Base-by-base conservation (phyloP, 805 yeast genomes). In the Nakazawaea ambrosiae region DNA sequence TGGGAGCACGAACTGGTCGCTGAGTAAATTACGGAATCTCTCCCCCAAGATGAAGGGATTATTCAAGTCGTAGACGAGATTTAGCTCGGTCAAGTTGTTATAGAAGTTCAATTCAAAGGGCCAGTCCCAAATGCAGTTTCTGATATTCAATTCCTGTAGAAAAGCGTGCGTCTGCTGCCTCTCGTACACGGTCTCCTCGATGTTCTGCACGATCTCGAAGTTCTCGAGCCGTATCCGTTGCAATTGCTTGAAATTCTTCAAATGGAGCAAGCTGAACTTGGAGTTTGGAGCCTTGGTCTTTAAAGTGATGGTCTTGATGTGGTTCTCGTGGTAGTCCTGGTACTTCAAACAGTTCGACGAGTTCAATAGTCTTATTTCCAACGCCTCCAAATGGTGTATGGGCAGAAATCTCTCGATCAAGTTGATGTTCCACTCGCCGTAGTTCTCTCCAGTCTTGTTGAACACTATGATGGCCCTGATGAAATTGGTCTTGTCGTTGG, bases 61-160 rank as follows among this genome's bases (percentile, higher is more conserved):
- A 10, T 53, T 27, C 9, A 19, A 17, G 17, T 39, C 45, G 36
- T 60, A 61, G 1, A 40, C 44, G 17, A 61, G 43, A 10, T 43
- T 45, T 18, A 60, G 39, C n/a, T 41, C 39, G 15, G 44, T 47
- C 33, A 58, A 47, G 16, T 45, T 45, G 14, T 44, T 41, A 5
- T 57, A 58, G 37, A 57, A 57, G 23, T 46, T 47, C 31, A 73
- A 49, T 15, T 63, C 58, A 46, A 74, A 74, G 1, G 81, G 81
- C 43, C 71, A 75, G 41, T 69, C 70, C 80, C 81, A 75, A 2
- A 68, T 64, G 50, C 81, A 75, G 43, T 73, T 61, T 11, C 49
- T 44, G 4, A 75, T 45, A 3, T 49, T 44, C 19, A 72, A 45
- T 2, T 44, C 45, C 4, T 46, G 45, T 20, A 66, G 47, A 1